These are phyloP conservation scores for Hypsizygus ulmarius DNA, from an alignment of 1,284 basidiomycete genomes.

Conservation along the genomic window DNA sequence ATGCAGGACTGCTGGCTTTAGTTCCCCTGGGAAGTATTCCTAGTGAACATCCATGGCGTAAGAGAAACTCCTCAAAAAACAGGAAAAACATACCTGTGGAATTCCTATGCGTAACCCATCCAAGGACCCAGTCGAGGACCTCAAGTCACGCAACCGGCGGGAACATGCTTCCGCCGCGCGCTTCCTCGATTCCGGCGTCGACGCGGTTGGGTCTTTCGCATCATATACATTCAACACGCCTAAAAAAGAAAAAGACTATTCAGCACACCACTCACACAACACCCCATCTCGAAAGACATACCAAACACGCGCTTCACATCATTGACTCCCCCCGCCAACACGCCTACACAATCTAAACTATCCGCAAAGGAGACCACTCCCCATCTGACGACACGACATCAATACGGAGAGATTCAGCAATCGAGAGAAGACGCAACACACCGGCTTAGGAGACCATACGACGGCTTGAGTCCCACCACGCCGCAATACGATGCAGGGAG, in stretches of 20 bases:
- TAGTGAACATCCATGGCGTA: slow-evolving; percentile 22
- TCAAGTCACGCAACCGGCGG: slow-evolving; percentile 20
- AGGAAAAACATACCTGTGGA: slow-evolving; percentile 41
- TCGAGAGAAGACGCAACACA: slow-evolving; percentile 24
- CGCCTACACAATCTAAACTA: slow-evolving; percentile 91
- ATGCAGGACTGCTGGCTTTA: slow-evolving; percentile 48
- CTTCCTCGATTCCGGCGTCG: slow-evolving; percentile 42
- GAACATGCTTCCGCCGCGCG: slow-evolving; percentile 24
- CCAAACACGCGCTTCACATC: slow-evolving; percentile 60
- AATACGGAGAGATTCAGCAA: background rate
- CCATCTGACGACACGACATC: slow-evolving; percentile 49
- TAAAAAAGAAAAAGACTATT: slow-evolving; percentile 26
- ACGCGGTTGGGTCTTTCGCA: slow-evolving; percentile 76
- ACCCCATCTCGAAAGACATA: slow-evolving; percentile 32
- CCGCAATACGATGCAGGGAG: slow-evolving; percentile 95
- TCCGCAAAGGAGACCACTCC: slow-evolving; percentile 94
- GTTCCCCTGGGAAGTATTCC: slow-evolving; percentile 83
- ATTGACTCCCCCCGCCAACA: slow-evolving; percentile 61
- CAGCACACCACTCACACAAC: background rate
- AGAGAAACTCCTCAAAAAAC: background rate
- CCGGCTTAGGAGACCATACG: slow-evolving; percentile 90
- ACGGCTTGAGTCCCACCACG: slow-evolving; percentile 90
- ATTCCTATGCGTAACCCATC: slow-evolving; percentile 41
- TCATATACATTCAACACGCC: slow-evolving; percentile 70
- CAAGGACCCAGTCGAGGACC: slow-evolving; percentile 14